phyloP scores from a whole-genome alignment of 352 stramenopile species.

The Phytophthora ohioensis region DNA sequence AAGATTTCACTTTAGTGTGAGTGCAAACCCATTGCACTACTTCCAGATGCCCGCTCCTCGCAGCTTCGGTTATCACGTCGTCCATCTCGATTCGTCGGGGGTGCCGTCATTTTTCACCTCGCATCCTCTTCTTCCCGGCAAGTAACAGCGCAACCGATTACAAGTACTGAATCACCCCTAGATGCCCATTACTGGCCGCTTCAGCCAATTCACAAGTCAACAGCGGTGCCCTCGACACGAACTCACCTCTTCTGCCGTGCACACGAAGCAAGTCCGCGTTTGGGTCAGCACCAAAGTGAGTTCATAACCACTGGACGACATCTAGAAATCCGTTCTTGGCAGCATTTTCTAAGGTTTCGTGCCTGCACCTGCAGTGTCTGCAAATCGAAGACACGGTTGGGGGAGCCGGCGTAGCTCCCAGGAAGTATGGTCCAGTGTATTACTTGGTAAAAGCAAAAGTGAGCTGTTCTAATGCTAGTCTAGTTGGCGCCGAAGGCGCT shows the following conservation, averaged over 20 bases:
- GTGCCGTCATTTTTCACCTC: not conserved
- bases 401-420: not conserved
- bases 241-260: not conserved
- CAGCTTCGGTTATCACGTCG: not conserved
- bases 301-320: slow-evolving; percentile 5
- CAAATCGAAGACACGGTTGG: not conserved
- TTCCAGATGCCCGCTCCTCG: slow-evolving; percentile 1
- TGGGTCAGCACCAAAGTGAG: not conserved
- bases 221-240: not conserved
- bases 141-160: not conserved
- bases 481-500: not conserved
- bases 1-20: not conserved
- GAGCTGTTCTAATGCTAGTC: not conserved
- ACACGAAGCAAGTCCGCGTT: not conserved
- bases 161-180: slow-evolving; percentile 3
- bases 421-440: not conserved
- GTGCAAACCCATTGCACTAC: slow-evolving; percentile 6
- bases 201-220: not conserved
- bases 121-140: slow-evolving; percentile 6
- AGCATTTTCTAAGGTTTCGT: slow-evolving; percentile 18
- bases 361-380: slow-evolving; percentile 33
- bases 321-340: slow-evolving; percentile 20
- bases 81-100: not conserved
- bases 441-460: not conserved
- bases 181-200: slow-evolving; percentile 1